Conservation (phyloP, 192 early-diverging fungal genomes). For the Obelidium mucronatum region DNA sequence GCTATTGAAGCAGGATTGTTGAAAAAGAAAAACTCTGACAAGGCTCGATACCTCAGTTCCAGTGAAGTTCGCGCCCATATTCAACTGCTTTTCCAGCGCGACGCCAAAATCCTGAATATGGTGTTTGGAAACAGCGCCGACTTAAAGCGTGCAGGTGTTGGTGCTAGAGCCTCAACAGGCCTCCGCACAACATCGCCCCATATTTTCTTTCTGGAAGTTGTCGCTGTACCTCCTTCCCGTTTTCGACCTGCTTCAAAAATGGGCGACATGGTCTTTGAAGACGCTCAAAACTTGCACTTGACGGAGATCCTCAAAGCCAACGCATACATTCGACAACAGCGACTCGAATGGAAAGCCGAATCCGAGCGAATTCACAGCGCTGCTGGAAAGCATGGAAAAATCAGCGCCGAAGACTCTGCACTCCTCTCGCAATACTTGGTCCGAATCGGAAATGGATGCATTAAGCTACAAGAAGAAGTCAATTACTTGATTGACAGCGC, state of each 20-base stretch:
- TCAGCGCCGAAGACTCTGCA: constrained; percentile 10
- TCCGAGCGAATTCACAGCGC: constrained; percentile 13
- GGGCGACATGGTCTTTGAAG: constrained; percentile 88
- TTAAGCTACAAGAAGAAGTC: constrained; percentile 86
- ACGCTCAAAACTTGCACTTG: constrained; percentile 94
- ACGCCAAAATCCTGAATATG: constrained; percentile 75
- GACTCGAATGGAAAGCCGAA: constrained; percentile 25
- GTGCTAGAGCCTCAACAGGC: constrained; percentile 7
- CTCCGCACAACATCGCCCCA: constrained; percentile 61
- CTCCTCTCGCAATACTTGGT: constrained; percentile 39
- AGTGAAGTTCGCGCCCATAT: constrained; percentile 82
- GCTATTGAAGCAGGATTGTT: constrained; percentile 5
- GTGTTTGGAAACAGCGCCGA: constrained; percentile 72
- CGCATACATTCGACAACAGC: constrained; percentile 56
- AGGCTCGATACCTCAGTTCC: constrained; percentile 64
- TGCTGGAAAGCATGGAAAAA: neutral
- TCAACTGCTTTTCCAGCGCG: constrained; percentile 78
- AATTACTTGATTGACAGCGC: constrained; percentile 94
- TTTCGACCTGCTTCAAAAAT: constrained; percentile 95
- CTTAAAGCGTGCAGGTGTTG: constrained; percentile 26
- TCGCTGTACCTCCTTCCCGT: constrained; percentile 90
- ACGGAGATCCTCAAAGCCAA: constrained; percentile 84
- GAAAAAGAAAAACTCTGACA: constrained; percentile 31
- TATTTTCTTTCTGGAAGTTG: constrained; percentile 94
- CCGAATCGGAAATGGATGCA: constrained; percentile 67